A percentile compares a stretch with the other conserved stretches of the same genome.
These are phyloP conservation scores for Jatropha curcas DNA, from an alignment of 345 rosid genomes.

Conservation along the genomic window DNA sequence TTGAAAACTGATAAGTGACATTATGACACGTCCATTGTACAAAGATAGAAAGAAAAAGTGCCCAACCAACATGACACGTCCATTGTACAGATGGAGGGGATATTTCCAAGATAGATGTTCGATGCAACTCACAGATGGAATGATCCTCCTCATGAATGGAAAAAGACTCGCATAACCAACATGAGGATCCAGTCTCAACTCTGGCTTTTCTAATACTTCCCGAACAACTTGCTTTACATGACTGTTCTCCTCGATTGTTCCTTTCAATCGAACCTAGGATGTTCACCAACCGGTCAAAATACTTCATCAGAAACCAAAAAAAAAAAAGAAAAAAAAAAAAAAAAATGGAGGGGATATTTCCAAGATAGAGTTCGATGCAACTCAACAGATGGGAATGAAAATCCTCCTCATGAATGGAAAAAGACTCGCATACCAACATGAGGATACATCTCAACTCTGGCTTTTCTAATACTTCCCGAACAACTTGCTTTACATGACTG, in stretches of 20 bases:
- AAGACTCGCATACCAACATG: slow-evolving; percentile 90
- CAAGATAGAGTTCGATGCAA: slow-evolving; percentile 11
- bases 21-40: background rate
- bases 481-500: slow-evolving; percentile 50
- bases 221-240: slow-evolving; percentile 59
- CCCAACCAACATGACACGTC: background rate
- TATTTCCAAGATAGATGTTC: background rate
- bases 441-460: slow-evolving; percentile 79
- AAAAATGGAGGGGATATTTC: background rate
- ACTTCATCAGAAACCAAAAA: background rate
- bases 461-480: slow-evolving; percentile 66
- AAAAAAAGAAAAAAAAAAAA: background rate
- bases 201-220: slow-evolving; percentile 67
- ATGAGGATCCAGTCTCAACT: slow-evolving; percentile 79
- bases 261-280: slow-evolving; percentile 77
- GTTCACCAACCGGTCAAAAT: slow-evolving; percentile 15
- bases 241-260: slow-evolving; percentile 41
- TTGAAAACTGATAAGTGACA: background rate
- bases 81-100: slow-evolving; percentile 1
- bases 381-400: slow-evolving; percentile 92
- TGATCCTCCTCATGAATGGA: slow-evolving; percentile 81
- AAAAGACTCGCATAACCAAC: slow-evolving; percentile 93
- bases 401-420: slow-evolving; percentile 85
- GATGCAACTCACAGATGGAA: slow-evolving; percentile 72
- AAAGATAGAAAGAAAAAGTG: background rate